These are phyloP conservation scores for Protomyces inundatus DNA, from an alignment of 1,139 yeast species.

Conservation along the genomic window DNA sequence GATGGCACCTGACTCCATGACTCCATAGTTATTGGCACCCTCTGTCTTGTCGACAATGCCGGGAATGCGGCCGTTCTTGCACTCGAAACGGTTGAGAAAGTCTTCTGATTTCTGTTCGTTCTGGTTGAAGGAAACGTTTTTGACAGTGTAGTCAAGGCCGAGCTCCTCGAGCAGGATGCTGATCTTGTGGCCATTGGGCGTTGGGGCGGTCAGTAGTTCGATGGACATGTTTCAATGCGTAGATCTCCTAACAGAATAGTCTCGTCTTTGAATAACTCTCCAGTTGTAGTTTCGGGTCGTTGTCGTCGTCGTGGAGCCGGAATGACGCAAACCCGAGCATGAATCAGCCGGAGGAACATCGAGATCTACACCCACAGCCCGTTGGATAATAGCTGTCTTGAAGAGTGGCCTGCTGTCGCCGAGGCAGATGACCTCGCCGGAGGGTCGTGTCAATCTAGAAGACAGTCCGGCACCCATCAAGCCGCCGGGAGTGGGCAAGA, in stretches of 20 bases:
- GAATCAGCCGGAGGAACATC: no score
- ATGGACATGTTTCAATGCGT: slow-evolving; percentile 39
- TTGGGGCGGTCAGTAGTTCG: slow-evolving; percentile 32
- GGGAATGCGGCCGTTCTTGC: slow-evolving; percentile 54
- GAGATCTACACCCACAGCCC: no score
- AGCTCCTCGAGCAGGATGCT: slow-evolving; percentile 49
- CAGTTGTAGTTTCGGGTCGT: no score
- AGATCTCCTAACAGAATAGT: no score
- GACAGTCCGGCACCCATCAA: background rate
- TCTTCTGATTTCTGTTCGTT: slow-evolving; percentile 47
- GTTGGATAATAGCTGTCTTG: no score
- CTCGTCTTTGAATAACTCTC: no score
- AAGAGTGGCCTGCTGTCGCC: no score
- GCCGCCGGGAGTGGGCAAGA: background rate
- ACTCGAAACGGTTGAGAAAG: slow-evolving; percentile 40
- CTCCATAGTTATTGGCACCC: slow-evolving; percentile 49
- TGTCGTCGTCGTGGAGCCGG: no score
- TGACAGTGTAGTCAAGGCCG: slow-evolving; percentile 46
- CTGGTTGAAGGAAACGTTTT: slow-evolving; percentile 43
- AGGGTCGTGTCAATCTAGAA: no score
- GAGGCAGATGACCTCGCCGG: no score
- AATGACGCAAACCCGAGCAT: no score
- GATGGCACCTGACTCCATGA: slow-evolving; percentile 60
- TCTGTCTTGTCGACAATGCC: slow-evolving; percentile 46
- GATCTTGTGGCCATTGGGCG: slow-evolving; percentile 56